Base-by-base conservation (phyloP, 1,284 basidiomycete genomes). In the Moesziomyces antarcticus region DNA sequence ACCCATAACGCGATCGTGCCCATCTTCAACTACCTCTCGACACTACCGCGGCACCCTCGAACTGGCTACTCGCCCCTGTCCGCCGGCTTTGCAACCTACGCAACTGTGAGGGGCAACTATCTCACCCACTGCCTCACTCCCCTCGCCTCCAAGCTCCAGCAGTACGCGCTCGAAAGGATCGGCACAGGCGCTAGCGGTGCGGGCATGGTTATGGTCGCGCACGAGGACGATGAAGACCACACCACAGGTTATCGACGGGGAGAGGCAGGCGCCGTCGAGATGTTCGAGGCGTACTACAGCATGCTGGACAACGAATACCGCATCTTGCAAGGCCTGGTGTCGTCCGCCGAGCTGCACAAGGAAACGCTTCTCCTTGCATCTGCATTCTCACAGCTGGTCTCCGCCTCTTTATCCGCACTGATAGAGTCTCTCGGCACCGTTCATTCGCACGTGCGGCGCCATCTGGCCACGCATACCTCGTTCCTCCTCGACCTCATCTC, bases 221-320 rank as follows among this genome's bases (percentile, higher is more conserved):
- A 71, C 54, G 57, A 69, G 27, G 65, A 77, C 50, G 74, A 82
- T 37, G 61, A 53, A 41, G 66, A 80, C 50, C 62, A 72, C 48
- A 55, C 53, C 16, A 59, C 61, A 14, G 46, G 30, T 40, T 70
- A 72, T 46, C 69, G 68, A 35, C 45, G 75, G 62, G 57, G 70
- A 40, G 52, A 73, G 43, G 52, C 77, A 45, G 62, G 77, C 13
- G 57, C 75, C 1, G 55, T 67, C 1, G 74, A 78, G 41, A 73
- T 77, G 47, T 58, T 82, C 45, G 57, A 66, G 16, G 76, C 74
- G 2, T 72, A 65, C 60, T 60, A 79, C 14, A 66, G 56, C 25
- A 74, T 81, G 65, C 60, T 80, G 1, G 74, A 82, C 25, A 75
- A 72, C 48, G 77, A 81, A 42, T 71, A 76, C 24, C 52, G 64